phyloP scores from a whole-genome alignment of 1,139 yeast genomes.

The Chernovozyma sophiae-reginae region DNA sequence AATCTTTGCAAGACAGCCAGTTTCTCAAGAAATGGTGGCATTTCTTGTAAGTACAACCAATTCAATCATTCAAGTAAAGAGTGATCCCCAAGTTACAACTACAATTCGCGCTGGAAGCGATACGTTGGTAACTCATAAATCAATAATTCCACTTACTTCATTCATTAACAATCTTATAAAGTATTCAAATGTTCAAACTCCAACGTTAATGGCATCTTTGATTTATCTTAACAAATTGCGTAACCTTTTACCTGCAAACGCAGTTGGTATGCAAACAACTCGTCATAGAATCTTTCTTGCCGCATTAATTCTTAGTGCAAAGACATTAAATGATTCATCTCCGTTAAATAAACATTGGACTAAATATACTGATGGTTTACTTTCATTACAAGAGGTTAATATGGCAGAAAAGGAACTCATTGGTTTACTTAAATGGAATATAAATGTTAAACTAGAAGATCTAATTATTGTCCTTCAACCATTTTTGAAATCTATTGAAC shows the following conservation, averaged over 20 bases:
- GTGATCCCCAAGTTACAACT: neutral
- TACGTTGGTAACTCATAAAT: constrained; percentile 21
- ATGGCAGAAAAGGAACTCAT: constrained; percentile 88
- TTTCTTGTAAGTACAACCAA: constrained; percentile 77
- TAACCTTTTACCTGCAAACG: constrained; percentile 76
- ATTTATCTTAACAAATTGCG: constrained; percentile 78
- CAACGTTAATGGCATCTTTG: constrained; percentile 88
- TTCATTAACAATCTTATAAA: constrained; percentile 72
- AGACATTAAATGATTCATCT: constrained; percentile 85
- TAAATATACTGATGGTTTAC: constrained; percentile 78
- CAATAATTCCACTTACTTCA: constrained; percentile 36
- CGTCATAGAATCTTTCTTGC: constrained; percentile 90
- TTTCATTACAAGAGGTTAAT: constrained; percentile 75
- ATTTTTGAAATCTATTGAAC: constrained; percentile 69
- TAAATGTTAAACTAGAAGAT: constrained; percentile 66
- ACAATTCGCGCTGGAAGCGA: constrained; percentile 13
- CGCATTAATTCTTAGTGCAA: constrained; percentile 82
- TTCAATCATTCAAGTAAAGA: constrained; percentile 64
- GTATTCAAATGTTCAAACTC: constrained; percentile 89
- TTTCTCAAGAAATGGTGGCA: constrained; percentile 71
- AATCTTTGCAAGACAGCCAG: constrained; percentile 72
- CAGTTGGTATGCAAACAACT: constrained; percentile 90
- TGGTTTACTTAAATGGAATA: constrained; percentile 78
- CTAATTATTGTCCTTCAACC: constrained; percentile 66
- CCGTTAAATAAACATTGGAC: constrained; percentile 98